Evolutionary conservation across 2,329 filamentous ascomycete genomes (phyloP).

Genomic region (Fusarium transvaalense): DNA sequence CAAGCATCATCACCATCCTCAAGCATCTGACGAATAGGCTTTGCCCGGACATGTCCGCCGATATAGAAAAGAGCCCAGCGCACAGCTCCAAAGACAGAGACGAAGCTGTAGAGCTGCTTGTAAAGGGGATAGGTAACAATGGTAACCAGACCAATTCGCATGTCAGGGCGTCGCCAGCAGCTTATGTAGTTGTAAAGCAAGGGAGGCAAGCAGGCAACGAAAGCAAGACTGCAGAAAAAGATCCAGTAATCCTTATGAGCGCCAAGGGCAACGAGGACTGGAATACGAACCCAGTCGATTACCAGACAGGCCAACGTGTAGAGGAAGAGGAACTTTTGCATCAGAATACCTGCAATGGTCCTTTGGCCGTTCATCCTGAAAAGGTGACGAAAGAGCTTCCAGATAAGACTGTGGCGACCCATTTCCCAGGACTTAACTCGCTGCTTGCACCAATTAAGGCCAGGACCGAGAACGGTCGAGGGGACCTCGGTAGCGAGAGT

Average conservation of each 20-base stretch:
- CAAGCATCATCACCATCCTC: constrained; percentile 17
- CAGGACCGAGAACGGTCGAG: constrained; percentile 20
- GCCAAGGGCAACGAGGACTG: constrained; percentile 1
- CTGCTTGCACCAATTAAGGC: constrained; percentile 38
- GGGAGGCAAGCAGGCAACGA: constrained; percentile 4
- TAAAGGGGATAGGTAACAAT: constrained; percentile 4
- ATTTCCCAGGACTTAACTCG: constrained; percentile 40
- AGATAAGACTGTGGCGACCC: constrained; percentile 28
- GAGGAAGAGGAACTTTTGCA: constrained; percentile 6
- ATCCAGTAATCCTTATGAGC: constrained; percentile 13
- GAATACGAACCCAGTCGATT: constrained; percentile 12
- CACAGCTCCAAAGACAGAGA: constrained; percentile 8
- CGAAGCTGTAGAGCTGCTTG: constrained; percentile 3
- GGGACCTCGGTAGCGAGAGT: constrained; percentile 6
- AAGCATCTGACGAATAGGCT: constrained; percentile 9
- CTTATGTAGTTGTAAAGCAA: constrained; percentile 14
- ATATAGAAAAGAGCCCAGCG: constrained; percentile 16
- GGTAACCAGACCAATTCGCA: constrained; percentile 4
- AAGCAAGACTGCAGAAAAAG: constrained; percentile 15
- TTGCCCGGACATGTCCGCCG: background rate
- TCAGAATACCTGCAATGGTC: background rate
- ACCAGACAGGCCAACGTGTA: background rate
- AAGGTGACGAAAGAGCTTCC: constrained; percentile 11
- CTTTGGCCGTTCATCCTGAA: background rate
- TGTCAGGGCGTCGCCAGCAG: background rate